These are phyloP conservation scores for Bryopsis sp. DNA, from an alignment of 139 green algal genomes.

Conservation along the genomic window DNA sequence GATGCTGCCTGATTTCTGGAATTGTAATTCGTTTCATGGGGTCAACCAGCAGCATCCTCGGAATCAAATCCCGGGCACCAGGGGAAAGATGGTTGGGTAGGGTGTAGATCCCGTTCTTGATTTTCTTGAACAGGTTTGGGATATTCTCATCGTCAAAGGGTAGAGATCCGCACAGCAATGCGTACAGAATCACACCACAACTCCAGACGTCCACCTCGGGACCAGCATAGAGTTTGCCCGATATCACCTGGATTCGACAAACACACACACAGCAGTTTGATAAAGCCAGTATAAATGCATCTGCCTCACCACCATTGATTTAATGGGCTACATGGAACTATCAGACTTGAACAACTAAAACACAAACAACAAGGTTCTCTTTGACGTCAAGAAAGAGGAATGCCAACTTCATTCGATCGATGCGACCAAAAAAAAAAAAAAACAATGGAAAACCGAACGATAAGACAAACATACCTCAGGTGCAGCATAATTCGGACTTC, in stretches of 20 bases:
- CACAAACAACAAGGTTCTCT: no score
- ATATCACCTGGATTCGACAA: constrained; percentile 72
- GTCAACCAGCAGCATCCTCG: constrained; percentile 96
- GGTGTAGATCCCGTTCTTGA: constrained; percentile 95
- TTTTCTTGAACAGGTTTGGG: constrained; percentile 99
- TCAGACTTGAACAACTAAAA: no score
- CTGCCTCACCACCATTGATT: no score
- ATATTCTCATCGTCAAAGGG: constrained; percentile 99
- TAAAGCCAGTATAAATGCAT: background rate
- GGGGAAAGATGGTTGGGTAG: constrained; percentile 87
- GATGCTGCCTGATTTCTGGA: constrained; percentile 89
- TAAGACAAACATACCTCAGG: constrained; percentile 65
- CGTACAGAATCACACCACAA: constrained; percentile 98
- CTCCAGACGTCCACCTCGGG: constrained; percentile 98
- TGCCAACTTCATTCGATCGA: no score
- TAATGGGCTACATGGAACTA: no score
- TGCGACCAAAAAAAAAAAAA: background rate
- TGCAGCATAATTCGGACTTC: constrained; percentile 96
- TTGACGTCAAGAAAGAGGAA: no score
- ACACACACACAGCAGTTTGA: background rate
- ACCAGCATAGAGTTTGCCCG: constrained; percentile 89
- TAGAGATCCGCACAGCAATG: constrained; percentile 92
- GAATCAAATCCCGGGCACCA: constrained; percentile 91
- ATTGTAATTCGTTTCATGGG: constrained; percentile 99
- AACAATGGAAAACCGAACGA: background rate